phyloP scores from a whole-genome alignment of 176 grass and related monocot genomes.

The Dendrocalamus sinicus region DNA sequence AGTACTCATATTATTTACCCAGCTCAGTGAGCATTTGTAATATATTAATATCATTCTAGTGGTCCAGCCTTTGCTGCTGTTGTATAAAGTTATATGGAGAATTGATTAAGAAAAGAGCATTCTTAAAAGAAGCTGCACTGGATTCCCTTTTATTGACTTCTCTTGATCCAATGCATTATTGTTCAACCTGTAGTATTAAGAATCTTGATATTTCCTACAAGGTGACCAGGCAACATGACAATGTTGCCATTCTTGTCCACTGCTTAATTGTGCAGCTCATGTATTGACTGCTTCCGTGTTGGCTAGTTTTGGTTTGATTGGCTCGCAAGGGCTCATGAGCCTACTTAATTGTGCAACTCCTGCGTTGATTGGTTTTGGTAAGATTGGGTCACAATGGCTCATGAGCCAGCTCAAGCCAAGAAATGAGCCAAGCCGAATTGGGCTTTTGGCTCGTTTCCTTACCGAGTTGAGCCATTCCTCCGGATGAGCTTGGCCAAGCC shows the following conservation, averaged over 20 bases:
- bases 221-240: slow-evolving; percentile 89
- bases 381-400: no score
- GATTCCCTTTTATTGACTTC: slow-evolving; percentile 23
- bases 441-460: no score
- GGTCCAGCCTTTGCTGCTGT: neutral
- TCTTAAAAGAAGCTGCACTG: neutral
- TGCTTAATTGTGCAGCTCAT: no score
- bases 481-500: no score
- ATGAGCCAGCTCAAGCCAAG: no score
- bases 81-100: slow-evolving; percentile 21
- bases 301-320: no score
- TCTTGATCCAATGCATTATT: slow-evolving; percentile 5
- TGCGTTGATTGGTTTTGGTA: no score
- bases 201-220: slow-evolving; percentile 72
- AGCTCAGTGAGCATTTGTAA: slow-evolving; percentile 17
- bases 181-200: slow-evolving; percentile 53
- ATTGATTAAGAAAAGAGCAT: neutral
- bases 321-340: no score
- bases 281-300: no score
- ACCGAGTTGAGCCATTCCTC: no score
- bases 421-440: no score
- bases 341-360: no score
- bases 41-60: neutral
- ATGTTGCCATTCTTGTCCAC: slow-evolving; percentile 29
- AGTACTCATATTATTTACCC: slow-evolving; percentile 13